phyloP scores from a whole-genome alignment of 2,329 filamentous ascomycete genomes.

The Cercospora canescens region DNA sequence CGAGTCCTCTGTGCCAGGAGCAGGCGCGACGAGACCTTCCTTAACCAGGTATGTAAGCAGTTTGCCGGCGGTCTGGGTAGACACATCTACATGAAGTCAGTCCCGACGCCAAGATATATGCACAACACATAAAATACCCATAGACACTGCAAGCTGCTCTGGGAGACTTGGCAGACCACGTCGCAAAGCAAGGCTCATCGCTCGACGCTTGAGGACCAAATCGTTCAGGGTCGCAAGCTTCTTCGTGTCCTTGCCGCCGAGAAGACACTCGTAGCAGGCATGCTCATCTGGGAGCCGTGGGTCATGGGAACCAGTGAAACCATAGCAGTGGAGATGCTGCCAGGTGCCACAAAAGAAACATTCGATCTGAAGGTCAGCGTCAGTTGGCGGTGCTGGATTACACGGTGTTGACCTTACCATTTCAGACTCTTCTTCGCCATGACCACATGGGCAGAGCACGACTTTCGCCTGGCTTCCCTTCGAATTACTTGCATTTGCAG shows the following conservation, averaged over 20 bases:
- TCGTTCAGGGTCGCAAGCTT: conserved; percentile 19
- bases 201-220: conserved; percentile 28
- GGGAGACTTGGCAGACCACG: conserved; percentile 24
- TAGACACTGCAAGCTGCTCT: conserved; percentile 17
- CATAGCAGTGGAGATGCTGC: conserved; percentile 51
- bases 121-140: conserved; percentile 21
- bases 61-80: conserved; percentile 5
- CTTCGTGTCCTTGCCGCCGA: conserved; percentile 15
- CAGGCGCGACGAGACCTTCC: conserved; percentile 24
- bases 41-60: conserved; percentile 25
- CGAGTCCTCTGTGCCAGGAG: conserved; percentile 20
- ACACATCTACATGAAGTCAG: conserved; percentile 22
- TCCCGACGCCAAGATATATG: not conserved
- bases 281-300: conserved; percentile 43
- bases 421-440: conserved; percentile 39
- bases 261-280: conserved; percentile 51
- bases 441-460: conserved; percentile 46
- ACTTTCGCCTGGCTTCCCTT: conserved; percentile 19
- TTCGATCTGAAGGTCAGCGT: conserved; percentile 37
- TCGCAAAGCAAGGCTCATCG: conserved; percentile 25
- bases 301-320: conserved; percentile 41
- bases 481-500: conserved; percentile 15
- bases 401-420: conserved; percentile 40
- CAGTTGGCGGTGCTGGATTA: not conserved
- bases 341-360: conserved; percentile 47